Conservation (phyloP, 495 filamentous ascomycete genomes). For the Daldinia grandis region DNA sequence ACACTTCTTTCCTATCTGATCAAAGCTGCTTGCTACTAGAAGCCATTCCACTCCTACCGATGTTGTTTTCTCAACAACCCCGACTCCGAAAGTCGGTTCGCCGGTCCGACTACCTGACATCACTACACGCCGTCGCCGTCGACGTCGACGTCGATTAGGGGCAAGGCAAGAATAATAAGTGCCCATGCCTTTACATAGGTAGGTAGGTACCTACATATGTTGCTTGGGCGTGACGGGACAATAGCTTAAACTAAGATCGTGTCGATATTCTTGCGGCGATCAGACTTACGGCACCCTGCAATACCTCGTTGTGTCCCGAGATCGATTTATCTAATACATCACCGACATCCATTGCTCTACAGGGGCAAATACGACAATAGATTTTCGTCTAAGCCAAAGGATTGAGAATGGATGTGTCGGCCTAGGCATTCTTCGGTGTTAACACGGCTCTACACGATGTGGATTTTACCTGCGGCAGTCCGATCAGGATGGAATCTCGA, state of each 20-base stretch:
- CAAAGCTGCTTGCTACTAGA: not conserved
- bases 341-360: not conserved
- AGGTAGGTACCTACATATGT: too few species aligned
- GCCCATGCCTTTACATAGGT: too few species aligned
- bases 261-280: not conserved
- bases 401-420: not conserved
- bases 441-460: not conserved
- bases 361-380: not conserved
- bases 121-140: not conserved
- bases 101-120: not conserved
- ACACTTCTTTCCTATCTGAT: not conserved
- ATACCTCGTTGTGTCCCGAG: not conserved
- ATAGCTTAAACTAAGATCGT: not conserved
- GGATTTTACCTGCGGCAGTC: not conserved
- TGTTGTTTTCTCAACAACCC: not conserved
- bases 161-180: not conserved
- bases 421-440: not conserved
- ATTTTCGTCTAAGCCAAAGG: not conserved
- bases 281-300: not conserved
- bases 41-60: not conserved
- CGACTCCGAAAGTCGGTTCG: not conserved
- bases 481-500: not conserved
- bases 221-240: not conserved
- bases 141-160: not conserved
- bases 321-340: not conserved